These are phyloP conservation scores for Larix kaempferi DNA, from an alignment of 75 land plant species.

Conservation along the genomic window DNA sequence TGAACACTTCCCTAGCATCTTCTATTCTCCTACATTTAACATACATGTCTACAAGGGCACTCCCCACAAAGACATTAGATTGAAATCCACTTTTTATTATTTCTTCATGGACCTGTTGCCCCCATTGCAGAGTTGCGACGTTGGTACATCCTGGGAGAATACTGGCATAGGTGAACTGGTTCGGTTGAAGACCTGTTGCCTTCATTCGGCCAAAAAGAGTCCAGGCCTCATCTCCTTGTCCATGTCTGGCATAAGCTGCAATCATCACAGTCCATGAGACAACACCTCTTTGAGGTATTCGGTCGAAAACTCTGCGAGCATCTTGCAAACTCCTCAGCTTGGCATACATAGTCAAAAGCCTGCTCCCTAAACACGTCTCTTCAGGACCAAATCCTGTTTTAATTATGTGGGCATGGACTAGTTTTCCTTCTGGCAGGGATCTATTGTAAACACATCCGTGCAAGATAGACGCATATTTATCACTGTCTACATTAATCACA, in stretches of 20 bases:
- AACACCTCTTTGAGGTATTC: conserved; percentile 7
- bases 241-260: conserved; percentile 11
- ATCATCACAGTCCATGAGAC: conserved; percentile 18
- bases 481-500: too few relatives aligned
- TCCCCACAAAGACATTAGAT: conserved; percentile 53
- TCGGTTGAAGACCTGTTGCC: conserved; percentile 7
- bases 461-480: too few relatives aligned
- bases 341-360: too few relatives aligned
- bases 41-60: conserved; percentile 57
- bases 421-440: too few relatives aligned
- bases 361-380: too few relatives aligned
- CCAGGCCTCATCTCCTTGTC: conserved; percentile 7
- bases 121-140: conserved; percentile 26
- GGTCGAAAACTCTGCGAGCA: conserved; percentile 17
- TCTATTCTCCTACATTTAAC: conserved; percentile 45
- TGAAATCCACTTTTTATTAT: conserved; percentile 26
- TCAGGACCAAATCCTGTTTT: too few relatives aligned
- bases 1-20: conserved; percentile 47
- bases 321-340: neutral
- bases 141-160: conserved; percentile 52
- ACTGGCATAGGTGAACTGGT: conserved; percentile 13
- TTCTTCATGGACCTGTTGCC: conserved; percentile 47
- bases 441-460: too few relatives aligned
- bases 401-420: too few relatives aligned
- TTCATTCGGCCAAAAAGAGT: conserved; percentile 13